Conservation (phyloP, 495 filamentous ascomycete species). For the Penicillium salamii region DNA sequence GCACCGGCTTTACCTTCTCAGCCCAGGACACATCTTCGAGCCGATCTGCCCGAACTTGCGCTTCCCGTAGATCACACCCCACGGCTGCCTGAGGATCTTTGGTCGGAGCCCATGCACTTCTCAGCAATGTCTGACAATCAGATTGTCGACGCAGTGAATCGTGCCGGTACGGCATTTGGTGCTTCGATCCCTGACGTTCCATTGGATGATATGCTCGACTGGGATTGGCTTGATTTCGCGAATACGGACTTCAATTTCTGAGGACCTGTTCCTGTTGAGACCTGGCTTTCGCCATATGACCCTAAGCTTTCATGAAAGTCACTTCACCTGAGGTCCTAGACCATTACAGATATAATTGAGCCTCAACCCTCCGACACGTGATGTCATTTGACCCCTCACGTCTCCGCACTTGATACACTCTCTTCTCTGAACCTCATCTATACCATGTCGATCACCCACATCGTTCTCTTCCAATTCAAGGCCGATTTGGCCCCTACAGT, state of each 20-base stretch:
- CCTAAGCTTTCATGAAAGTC: no score
- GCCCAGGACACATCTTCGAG: not conserved
- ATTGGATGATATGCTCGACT: slow-evolving; percentile 52
- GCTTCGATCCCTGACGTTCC: slow-evolving; percentile 50
- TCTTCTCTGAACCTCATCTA: not conserved
- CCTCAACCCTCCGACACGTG: not conserved
- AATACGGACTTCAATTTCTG: slow-evolving; percentile 42
- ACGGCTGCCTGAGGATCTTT: slow-evolving; percentile 29
- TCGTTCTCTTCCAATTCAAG: slow-evolving; percentile 64
- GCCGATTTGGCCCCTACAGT: slow-evolving; percentile 30
- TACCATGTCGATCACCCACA: slow-evolving; percentile 53
- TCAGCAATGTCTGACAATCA: slow-evolving; percentile 67
- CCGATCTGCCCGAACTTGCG: slow-evolving; percentile 10
- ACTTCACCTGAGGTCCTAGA: no score
- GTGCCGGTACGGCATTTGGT: slow-evolving; percentile 55
- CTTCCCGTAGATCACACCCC: slow-evolving; percentile 10
- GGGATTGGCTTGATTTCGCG: slow-evolving; percentile 61
- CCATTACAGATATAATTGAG: no score
- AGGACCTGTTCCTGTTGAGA: no score
- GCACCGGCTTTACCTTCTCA: slow-evolving; percentile 16
- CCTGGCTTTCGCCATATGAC: no score
- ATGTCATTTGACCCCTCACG: not conserved
- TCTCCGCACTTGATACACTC: not conserved
- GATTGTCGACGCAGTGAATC: slow-evolving; percentile 60
- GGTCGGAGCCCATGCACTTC: slow-evolving; percentile 58